Conservation (phyloP, 176 grass and related monocot species). For the Triticum turgidum region DNA sequence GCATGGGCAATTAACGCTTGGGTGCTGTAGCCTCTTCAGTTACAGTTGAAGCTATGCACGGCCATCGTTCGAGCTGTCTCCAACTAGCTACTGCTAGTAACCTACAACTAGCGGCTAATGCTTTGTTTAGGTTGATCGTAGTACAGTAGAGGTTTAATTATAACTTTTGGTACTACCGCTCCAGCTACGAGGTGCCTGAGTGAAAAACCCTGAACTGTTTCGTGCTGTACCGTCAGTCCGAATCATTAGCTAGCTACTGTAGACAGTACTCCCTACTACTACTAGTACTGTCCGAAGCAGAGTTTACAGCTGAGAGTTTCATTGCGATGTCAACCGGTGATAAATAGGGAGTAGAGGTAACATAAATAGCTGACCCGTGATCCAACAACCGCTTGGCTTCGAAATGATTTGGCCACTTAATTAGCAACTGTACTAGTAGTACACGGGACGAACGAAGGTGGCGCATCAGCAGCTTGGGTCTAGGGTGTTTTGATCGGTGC, state of each 20-base stretch:
- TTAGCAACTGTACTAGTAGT: neutral
- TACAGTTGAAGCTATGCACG: neutral
- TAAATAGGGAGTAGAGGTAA: neutral
- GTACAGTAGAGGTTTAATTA: neutral
- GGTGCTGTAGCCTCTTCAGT: neutral
- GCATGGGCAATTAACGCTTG: neutral
- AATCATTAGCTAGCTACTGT: neutral
- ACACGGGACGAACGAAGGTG: too few relatives aligned
- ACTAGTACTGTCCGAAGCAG: neutral
- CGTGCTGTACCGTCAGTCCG: neutral
- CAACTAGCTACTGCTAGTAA: neutral
- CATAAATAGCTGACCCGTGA: neutral
- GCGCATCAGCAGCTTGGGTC: too few relatives aligned
- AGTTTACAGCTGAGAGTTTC: neutral
- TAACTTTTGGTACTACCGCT: neutral
- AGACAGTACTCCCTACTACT: neutral
- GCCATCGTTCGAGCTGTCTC: neutral
- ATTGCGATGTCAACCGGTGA: neutral
- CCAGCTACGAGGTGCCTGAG: constrained; percentile 1
- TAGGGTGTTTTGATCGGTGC: too few relatives aligned
- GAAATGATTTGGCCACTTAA: neutral
- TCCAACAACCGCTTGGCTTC: neutral
- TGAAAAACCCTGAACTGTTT: constrained; percentile 27
- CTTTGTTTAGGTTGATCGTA: neutral
- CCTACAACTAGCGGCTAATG: neutral